Evolutionary conservation across 2,329 filamentous ascomycete genomes (phyloP), one percentile per base, ranked within the genome.

Genomic region (Pseudophaeomoniella oleicola): DNA sequence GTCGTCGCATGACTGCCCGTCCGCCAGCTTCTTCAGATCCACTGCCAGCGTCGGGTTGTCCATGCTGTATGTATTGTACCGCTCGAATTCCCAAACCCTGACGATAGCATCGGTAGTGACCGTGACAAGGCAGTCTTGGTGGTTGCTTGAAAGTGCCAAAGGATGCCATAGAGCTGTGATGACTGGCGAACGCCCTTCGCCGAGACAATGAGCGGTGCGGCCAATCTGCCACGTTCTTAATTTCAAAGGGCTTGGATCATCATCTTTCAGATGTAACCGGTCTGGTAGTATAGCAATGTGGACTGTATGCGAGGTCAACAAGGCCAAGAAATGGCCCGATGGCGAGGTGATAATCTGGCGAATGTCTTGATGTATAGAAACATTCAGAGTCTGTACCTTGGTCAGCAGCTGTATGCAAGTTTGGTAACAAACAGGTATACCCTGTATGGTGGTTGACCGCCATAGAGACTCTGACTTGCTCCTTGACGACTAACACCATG

Each of bases 101-200:
- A 96, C 82, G 27, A 87, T 78, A 4, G 87, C 85, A 54, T 94
- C 86, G 36, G 76, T 74, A 1, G 90, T 94, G 30, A 94, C 72
- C 0, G 90, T 96, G 14, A 96, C 80, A 19, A 98, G 62, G 37
- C 83, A 86, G 15, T 76, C 77, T 19, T 82, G 82, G 42, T 81
- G 75, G 34, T 56, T 57, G 37, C 53, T 58, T 37, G 59, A 52
- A 9, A 88, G 77, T 2, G 87, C 87, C 1, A 96, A 66, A 1
- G 90, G 90, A 59, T 98, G 90, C 88, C 90, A 98, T 39, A 94
- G 50, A 3, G 79, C 81, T 1, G 85, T 84, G 15, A 78, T 77
- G 39, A 98, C 69, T 2, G 83, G 75, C 5, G 85, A 75, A 6
- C 22, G 6, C n/a, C 22, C 22, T 45, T 86, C 79, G 33, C 88